These are phyloP conservation scores for Aspergillus ochraceus DNA, from an alignment of 2,329 filamentous ascomycete species.

Conservation along the genomic window DNA sequence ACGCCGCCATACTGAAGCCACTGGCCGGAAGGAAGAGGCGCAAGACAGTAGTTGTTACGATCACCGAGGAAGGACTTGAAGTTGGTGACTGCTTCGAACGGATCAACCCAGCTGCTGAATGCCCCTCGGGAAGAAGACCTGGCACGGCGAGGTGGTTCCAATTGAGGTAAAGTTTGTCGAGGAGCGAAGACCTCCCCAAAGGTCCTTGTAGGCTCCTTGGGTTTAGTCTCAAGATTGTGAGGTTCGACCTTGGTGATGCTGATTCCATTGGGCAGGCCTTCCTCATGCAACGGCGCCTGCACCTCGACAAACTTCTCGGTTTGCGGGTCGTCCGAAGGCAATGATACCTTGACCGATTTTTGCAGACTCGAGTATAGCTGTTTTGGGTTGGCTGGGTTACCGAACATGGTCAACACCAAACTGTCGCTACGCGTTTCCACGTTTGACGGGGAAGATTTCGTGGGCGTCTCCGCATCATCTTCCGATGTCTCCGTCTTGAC, in stretches of 20 bases:
- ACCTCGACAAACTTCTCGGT: constrained; percentile 40
- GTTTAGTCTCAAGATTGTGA: constrained; percentile 35
- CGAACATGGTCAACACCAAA: constrained; percentile 73
- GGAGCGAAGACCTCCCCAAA: constrained; percentile 49
- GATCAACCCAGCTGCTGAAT: constrained; percentile 41
- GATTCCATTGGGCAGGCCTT: constrained; percentile 72
- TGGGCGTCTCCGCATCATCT: constrained; percentile 36
- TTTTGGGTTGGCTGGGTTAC: constrained; percentile 70
- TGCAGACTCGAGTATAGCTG: constrained; percentile 87
- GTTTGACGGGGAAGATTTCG: constrained; percentile 34
- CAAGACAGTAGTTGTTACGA: constrained; percentile 42
- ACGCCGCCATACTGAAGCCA: constrained; percentile 47
- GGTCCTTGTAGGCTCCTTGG: constrained; percentile 36
- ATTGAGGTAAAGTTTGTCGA: constrained; percentile 35
- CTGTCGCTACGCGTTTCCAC: constrained; percentile 51
- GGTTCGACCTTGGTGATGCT: constrained; percentile 67
- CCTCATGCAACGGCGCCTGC: constrained; percentile 58
- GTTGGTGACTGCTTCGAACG: constrained; percentile 40
- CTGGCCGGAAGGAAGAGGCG: constrained; percentile 39
- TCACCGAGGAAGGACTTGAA: constrained; percentile 35
- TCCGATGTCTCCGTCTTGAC: constrained; percentile 36
- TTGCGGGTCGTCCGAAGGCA: constrained; percentile 39
- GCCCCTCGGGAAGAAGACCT: constrained; percentile 33
- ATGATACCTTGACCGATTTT: constrained; percentile 41
- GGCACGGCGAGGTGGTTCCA: constrained; percentile 43